Evolutionary conservation across 1,139 yeast genomes (phyloP).

Genomic region (Suhomyces bokatorum): DNA sequence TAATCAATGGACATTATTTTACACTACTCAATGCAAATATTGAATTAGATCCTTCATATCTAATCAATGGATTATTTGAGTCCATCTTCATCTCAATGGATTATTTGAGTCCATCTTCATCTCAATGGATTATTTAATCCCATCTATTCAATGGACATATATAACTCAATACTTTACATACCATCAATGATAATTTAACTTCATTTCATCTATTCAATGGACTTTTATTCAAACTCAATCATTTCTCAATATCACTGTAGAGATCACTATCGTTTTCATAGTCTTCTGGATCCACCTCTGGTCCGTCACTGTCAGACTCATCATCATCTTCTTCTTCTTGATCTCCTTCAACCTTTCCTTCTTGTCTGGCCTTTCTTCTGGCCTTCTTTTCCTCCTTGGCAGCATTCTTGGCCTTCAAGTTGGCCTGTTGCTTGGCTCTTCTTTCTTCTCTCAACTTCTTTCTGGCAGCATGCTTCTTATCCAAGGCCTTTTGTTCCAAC

Average conservation of each 20-base stretch:
- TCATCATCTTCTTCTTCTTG: slow-evolving; percentile 19
- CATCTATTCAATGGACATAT: no score
- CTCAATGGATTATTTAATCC: no score
- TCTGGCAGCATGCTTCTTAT: slow-evolving; percentile 64
- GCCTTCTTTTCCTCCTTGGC: slow-evolving; percentile 72
- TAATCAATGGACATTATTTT: no score
- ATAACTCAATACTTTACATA: no score
- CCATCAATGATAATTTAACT: no score
- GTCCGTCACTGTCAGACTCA: slow-evolving; percentile 30
- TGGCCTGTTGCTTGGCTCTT: slow-evolving; percentile 75
- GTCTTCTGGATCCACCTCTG: slow-evolving; percentile 44
- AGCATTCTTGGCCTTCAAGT: slow-evolving; percentile 74
- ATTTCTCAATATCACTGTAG: slow-evolving; percentile 35
- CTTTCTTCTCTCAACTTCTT: slow-evolving; percentile 67
- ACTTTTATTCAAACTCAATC: neutral
- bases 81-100: no score
- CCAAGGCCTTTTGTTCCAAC: slow-evolving; percentile 60
- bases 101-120: no score
- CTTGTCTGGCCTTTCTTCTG: slow-evolving; percentile 64
- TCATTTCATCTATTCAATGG: no score
- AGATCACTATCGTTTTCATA: slow-evolving; percentile 52
- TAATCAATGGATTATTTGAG: no score
- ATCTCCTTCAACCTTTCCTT: slow-evolving; percentile 28
- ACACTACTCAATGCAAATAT: no score
- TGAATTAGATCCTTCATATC: no score